Conservation (phyloP, 148 eudicot genomes). For the Drosera capensis region DNA sequence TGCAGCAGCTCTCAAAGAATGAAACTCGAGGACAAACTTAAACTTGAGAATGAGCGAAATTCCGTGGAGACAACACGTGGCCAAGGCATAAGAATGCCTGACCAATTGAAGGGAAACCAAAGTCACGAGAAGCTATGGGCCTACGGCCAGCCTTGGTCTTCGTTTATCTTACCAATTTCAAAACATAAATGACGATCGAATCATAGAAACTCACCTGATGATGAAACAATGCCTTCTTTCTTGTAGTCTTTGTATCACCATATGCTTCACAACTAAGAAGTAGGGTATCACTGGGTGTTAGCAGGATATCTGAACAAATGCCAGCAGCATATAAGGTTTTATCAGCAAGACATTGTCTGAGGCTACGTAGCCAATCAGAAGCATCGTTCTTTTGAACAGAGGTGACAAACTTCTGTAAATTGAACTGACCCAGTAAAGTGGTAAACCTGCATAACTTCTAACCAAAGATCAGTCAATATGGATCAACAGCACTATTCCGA, state of each 20-base stretch:
- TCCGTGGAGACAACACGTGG: too few species aligned
- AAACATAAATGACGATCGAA: background rate
- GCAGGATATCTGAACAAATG: constrained; percentile 48
- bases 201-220: constrained; percentile 88
- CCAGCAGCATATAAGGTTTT: constrained; percentile 61
- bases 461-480: constrained; percentile 22
- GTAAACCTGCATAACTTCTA: constrained; percentile 52
- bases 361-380: constrained; percentile 29
- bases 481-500: background rate
- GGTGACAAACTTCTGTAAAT: constrained; percentile 54
- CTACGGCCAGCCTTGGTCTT: too few species aligned
- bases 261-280: constrained; percentile 37
- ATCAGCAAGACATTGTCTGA: constrained; percentile 38
- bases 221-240: constrained; percentile 67
- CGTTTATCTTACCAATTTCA: background rate
- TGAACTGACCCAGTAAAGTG: constrained; percentile 63
- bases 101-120: too few species aligned
- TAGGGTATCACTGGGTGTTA: constrained; percentile 45
- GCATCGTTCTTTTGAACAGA: constrained; percentile 30
- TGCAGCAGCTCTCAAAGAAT: too few species aligned
- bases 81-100: too few species aligned
- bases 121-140: too few species aligned
- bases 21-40: too few species aligned
- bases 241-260: constrained; percentile 33
- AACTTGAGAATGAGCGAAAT: too few species aligned